A percentile compares a stretch with the other conserved stretches of the same genome.
phyloP scores from a whole-genome alignment of 139 green algal genomes.

The Gonium pectorale region DNA sequence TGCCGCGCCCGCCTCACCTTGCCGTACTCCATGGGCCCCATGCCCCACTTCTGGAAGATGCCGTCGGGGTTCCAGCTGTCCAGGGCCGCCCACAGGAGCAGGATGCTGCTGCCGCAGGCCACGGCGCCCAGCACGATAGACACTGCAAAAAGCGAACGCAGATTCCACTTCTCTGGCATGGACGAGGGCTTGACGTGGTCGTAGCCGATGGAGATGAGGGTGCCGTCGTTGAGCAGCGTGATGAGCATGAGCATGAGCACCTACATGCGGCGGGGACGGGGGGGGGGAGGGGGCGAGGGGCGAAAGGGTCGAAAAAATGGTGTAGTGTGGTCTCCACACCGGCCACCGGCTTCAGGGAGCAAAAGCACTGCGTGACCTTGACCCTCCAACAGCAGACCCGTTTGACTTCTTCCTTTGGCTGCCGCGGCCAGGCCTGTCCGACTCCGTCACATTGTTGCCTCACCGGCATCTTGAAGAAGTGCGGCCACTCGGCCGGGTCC shows the following conservation, averaged over 20 bases:
- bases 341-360: too few relatives aligned
- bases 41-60: slow-evolving; percentile 48
- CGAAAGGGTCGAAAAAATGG: too few relatives aligned
- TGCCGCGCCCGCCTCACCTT: too few relatives aligned
- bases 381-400: too few relatives aligned
- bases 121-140: slow-evolving; percentile 78
- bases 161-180: slow-evolving; percentile 86
- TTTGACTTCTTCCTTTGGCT: too few relatives aligned
- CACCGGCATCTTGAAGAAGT: slow-evolving; percentile 89
- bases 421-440: too few relatives aligned
- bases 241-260: slow-evolving; percentile 89
- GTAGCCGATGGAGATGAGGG: slow-evolving; percentile 90
- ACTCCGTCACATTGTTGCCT: slow-evolving; percentile 81
- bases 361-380: too few relatives aligned
- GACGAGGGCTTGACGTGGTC: slow-evolving; percentile 81
- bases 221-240: slow-evolving; percentile 93
- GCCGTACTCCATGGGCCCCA: slow-evolving; percentile 70
- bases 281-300: too few relatives aligned
- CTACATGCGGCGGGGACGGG: not conserved
- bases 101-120: slow-evolving; percentile 79
- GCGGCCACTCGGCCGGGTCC: slow-evolving; percentile 45
- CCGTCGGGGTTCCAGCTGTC: slow-evolving; percentile 63
- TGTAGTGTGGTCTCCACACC: too few relatives aligned
- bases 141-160: slow-evolving; percentile 79
- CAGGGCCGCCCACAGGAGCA: slow-evolving; percentile 81